A percentile compares a stretch with the other conserved stretches of the same genome.
Conservation (phyloP, 345 rosid species). For the Acer campestre region DNA sequence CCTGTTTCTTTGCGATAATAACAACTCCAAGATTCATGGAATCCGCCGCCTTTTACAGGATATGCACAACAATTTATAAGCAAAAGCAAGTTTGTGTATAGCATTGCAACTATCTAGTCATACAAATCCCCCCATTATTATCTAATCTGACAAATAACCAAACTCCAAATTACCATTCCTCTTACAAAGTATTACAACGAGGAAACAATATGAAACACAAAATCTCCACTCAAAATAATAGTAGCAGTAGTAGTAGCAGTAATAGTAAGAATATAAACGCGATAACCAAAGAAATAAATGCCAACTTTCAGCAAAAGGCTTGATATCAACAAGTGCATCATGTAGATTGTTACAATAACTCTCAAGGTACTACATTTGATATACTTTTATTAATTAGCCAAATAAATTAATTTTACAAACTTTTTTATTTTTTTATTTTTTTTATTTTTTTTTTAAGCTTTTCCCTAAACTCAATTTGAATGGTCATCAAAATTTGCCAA, state of each 20-base stretch:
- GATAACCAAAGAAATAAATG: neutral
- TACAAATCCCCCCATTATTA: neutral
- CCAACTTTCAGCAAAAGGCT: neutral
- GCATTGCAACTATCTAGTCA: no score
- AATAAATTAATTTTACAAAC: conserved; percentile 21
- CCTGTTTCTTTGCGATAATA: no score
- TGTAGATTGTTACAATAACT: neutral
- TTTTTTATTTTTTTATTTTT: neutral
- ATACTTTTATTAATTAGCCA: no score
- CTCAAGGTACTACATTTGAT: neutral
- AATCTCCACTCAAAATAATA: neutral
- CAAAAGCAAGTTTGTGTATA: no score
- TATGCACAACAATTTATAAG: no score
- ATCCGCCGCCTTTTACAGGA: no score
- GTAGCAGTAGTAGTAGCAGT: neutral
- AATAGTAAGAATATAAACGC: neutral
- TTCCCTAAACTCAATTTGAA: conserved; percentile 60
- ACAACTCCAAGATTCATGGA: no score
- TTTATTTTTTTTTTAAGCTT: no score
- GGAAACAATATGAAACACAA: neutral
- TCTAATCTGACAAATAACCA: neutral
- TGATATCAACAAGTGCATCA: conserved; percentile 5
- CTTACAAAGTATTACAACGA: neutral
- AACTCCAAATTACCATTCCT: neutral
- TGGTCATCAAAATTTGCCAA: conserved; percentile 91